Evolutionary conservation across 129 eudicot genomes (phyloP), one percentile per base, ranked within the genome.

Genomic region (Lactuca saligna): DNA sequence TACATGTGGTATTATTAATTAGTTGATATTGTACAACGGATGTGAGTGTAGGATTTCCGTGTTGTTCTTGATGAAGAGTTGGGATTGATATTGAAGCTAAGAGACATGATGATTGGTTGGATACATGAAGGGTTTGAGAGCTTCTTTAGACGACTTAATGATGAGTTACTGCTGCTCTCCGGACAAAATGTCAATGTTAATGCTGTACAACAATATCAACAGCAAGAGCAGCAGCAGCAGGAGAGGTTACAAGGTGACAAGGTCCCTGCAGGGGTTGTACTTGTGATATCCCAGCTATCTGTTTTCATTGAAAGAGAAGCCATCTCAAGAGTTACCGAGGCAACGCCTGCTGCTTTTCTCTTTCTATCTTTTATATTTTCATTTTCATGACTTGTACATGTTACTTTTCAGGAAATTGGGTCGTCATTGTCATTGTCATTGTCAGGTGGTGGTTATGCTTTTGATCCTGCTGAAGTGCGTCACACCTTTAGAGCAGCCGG

Each of bases 401-500:
- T 20, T 41, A 54, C 55, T 69, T 69, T 39, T 66, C 85, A 93
- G 98, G 98, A 93, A 77, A 72, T 93, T 61, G 92, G 90, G 31
- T 77, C 96, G 38, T 82, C 96, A 53, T 84, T 88, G 53, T 79
- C 96, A 53, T 84, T 88, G 53, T 79, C 96, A 57, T 84, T 88
- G 53, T 79, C 96, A 57, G 98, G 84, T 64, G 91, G 88, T 70
- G 84, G 89, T 78, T n/a, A n/a, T 46, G 49, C 95, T 68, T 88
- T 89, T 85, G 88, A 86, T 84, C 96, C 98, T 65, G 96, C 89
- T 76, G 98, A 89, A 81, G 82, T 87, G 72, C 91, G 92, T 78
- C 89, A 86, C 78, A 83, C 82, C 66, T 89, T 76, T 55, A 86
- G 82, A 63, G 69, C 89, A 77, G 83, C 91, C 67, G 80, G 90